Base-by-base conservation (phyloP, 345 rosid genomes). In the Clarkia xantiana region DNA sequence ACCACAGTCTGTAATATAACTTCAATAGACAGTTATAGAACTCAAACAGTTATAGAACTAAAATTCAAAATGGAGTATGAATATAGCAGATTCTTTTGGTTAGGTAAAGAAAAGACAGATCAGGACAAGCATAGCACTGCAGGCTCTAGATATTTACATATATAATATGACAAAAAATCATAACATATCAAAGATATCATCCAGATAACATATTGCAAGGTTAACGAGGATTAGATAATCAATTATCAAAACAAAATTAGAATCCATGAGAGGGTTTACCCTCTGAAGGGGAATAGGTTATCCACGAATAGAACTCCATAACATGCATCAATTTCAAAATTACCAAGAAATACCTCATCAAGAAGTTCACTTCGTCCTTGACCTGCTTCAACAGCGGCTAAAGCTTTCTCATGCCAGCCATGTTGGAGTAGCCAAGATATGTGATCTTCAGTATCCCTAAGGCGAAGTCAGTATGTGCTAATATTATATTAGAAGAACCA, bases 391-490 rank as follows among this genome's bases (percentile, higher is more conserved):
- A 78, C 98, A 47, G 98, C 96, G 54, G 82, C 98, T 62, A 91
- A 68, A 56, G 98, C 98, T 72, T 91, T 91, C 70, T 86, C 96
- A 62, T 91, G 98, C 72, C 84, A 80, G 40, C 94, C 96, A 75
- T 86, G 98, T 70, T 81, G 95, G 63, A 91, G 82, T 71, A 91
- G 96, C 98, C 98, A 91, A 54, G 95, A 67, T 53, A 91, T 86
- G 62, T 91, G 98, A 72, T 91, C 96, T 71, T 91, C 98, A 42
- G 94, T 79, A 72, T 91, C 98, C 90, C 98, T 86, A 62, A 57
- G 40, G 60, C 52, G 34, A 36, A 63, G 14, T 45, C 23, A 29
- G 20, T 29, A 29, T 29, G 36, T 29, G 36, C 7, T 29, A 29
- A 29, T 7, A 29, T 29, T 29, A 29, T 29, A 29, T 29, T 10